A percentile compares a stretch with the other conserved stretches of the same genome.
phyloP scores from a whole-genome alignment of 805 yeast genomes.

The Trichomonascus vanleenenianus region DNA sequence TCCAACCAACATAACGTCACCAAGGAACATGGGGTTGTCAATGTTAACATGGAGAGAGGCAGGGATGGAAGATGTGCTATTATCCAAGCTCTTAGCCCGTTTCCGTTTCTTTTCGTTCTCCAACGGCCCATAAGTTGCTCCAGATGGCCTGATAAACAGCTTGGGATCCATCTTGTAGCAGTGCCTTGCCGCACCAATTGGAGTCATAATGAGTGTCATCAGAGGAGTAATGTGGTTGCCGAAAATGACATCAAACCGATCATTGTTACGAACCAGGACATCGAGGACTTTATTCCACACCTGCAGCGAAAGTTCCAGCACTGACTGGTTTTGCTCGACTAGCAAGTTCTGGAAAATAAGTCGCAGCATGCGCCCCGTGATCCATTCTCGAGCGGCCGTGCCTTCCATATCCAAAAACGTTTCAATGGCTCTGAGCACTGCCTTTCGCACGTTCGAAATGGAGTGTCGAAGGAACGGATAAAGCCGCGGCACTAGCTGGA shows the following conservation, averaged over 20 bases:
- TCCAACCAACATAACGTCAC: conserved; percentile 85
- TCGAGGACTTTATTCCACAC: conserved; percentile 52
- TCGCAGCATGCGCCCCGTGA: conserved; percentile 63
- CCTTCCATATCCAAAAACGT: conserved; percentile 57
- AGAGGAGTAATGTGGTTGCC: conserved; percentile 51
- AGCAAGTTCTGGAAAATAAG: conserved; percentile 79
- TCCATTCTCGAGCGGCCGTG: conserved; percentile 52
- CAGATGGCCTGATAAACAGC: conserved; percentile 76
- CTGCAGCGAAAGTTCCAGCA: conserved; percentile 51
- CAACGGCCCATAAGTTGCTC: conserved; percentile 32
- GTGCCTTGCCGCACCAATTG: conserved; percentile 88
- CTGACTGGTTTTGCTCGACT: conserved; percentile 79
- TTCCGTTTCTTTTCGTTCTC: conserved; percentile 22
- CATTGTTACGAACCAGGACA: conserved; percentile 20
- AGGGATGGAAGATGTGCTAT: conserved; percentile 12
- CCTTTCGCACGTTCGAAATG: conserved; percentile 79
- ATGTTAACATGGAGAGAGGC: conserved; percentile 49
- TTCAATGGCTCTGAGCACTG: conserved; percentile 71
- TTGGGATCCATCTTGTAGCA: conserved; percentile 74
- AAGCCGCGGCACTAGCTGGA: conserved; percentile 74
- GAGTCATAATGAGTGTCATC: conserved; percentile 72
- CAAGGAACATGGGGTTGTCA: conserved; percentile 85
- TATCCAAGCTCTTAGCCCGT: conserved; percentile 41
- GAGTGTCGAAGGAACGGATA: conserved; percentile 94
- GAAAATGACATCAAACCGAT: conserved; percentile 44